Evolutionary conservation across 2,329 filamentous ascomycete genomes (phyloP).

Genomic region (Colletotrichum phormii): DNA sequence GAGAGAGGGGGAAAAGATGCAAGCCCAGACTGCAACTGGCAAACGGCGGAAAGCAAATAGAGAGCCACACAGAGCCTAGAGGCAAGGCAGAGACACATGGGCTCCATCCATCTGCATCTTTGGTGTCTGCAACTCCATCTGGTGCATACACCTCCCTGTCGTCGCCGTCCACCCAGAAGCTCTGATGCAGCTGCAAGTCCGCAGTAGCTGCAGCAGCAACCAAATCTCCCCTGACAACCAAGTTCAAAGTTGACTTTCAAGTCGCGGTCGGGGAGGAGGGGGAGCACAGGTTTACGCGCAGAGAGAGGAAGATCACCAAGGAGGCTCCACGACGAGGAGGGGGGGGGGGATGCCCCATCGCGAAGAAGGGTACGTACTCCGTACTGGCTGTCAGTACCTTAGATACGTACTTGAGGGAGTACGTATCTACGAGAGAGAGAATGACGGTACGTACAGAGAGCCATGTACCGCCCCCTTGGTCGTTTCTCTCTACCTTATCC

Average conservation of each 20-base stretch:
- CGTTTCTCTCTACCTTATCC: constrained; percentile 23
- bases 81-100: not conserved
- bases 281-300: not conserved
- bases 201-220: constrained; percentile 34
- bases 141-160: constrained; percentile 25
- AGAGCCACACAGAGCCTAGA: not conserved
- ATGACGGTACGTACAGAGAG: constrained; percentile 3
- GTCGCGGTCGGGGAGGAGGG: not conserved
- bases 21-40: not conserved
- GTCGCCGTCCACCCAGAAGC: constrained; percentile 31
- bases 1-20: not conserved
- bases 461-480: constrained; percentile 2
- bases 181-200: constrained; percentile 16
- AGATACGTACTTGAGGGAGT: not conserved
- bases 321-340: not conserved
- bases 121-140: constrained; percentile 17
- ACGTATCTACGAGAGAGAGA: not conserved
- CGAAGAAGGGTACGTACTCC: not conserved
- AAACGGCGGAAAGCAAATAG: not conserved
- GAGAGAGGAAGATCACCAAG: constrained; percentile 11
- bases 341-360: not conserved
- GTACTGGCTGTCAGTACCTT: not conserved
- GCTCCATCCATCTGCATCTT: constrained; percentile 7
- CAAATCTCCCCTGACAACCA: constrained; percentile 49
- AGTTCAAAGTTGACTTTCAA: constrained; percentile 1